Percentiles rank a stretch among this genome's conserved stretches.
These are phyloP conservation scores for Ophiostoma australiae DNA, from an alignment of 2,329 filamentous ascomycete species.

Conservation along the genomic window DNA sequence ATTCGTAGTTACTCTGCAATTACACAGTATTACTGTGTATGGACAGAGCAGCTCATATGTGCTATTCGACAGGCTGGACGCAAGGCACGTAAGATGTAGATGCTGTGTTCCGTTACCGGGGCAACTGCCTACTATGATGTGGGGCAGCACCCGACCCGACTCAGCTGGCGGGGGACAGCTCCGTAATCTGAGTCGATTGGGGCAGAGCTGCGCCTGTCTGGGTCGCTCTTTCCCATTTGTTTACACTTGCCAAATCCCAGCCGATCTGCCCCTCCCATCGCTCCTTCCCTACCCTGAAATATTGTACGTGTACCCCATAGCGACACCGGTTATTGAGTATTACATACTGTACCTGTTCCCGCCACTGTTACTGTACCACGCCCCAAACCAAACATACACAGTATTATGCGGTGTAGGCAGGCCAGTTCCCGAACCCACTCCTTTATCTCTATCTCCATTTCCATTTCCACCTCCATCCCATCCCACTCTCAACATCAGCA, in stretches of 20 bases:
- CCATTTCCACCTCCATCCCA: neutral
- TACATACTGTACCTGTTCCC: neutral
- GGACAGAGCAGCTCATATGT: neutral
- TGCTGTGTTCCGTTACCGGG: slow-evolving; percentile 29
- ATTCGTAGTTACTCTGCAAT: neutral
- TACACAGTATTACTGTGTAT: too few relatives aligned
- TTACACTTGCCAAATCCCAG: neutral
- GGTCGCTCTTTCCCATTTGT: slow-evolving; percentile 13
- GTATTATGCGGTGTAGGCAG: neutral
- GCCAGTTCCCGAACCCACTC: neutral
- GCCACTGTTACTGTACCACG: neutral
- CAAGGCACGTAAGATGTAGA: slow-evolving; percentile 18
- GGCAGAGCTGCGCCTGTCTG: slow-evolving; percentile 1
- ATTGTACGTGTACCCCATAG: slow-evolving; percentile 23
- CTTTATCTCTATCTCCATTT: neutral
- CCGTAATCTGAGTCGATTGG: neutral
- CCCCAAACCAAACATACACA: neutral
- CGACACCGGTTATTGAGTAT: slow-evolving; percentile 18
- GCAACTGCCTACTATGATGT: slow-evolving; percentile 27
- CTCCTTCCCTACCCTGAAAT: slow-evolving; percentile 1
- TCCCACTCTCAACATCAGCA: neutral
- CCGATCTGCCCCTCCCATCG: neutral
- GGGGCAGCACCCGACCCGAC: slow-evolving; percentile 20
- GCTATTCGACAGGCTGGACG: neutral
- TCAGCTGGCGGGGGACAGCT: slow-evolving; percentile 13